Evolutionary conservation across 2,329 filamentous ascomycete species (phyloP).

Genomic region (Huntiella bhutanensis): DNA sequence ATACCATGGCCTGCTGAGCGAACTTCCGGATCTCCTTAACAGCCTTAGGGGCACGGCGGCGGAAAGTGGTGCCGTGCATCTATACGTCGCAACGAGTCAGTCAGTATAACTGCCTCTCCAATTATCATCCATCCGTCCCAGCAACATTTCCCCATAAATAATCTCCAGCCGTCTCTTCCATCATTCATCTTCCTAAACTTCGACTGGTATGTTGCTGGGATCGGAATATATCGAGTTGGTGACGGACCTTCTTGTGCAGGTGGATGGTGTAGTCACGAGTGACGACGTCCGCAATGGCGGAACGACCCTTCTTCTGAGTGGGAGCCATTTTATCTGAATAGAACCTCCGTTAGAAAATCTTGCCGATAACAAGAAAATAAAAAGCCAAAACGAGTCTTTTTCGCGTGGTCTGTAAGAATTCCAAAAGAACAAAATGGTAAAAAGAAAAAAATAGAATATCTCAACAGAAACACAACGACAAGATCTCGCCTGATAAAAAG

Average conservation of each 20-base stretch:
- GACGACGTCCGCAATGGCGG: constrained; percentile 97
- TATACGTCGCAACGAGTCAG: constrained; percentile 23
- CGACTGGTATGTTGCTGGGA: background rate
- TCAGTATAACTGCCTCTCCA: constrained; percentile 17
- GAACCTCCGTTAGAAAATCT: constrained; percentile 14
- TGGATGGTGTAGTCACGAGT: constrained; percentile 99
- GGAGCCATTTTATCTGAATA: constrained; percentile 44
- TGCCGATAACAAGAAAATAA: constrained; percentile 6
- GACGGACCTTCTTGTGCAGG: constrained; percentile 72
- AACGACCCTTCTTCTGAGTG: constrained; percentile 59
- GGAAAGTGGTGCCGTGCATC: constrained; percentile 96
- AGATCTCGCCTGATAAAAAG: constrained; percentile 6
- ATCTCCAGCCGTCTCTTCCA: background rate
- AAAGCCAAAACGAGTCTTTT: background rate
- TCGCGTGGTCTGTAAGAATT: too few relatives aligned
- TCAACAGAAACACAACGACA: constrained; percentile 13
- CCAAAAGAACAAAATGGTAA: background rate
- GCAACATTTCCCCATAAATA: background rate
- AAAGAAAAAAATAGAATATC: too few relatives aligned
- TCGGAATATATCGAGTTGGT: constrained; percentile 2
- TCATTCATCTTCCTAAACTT: background rate
- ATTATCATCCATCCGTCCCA: constrained; percentile 9
- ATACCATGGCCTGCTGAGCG: constrained; percentile 87
- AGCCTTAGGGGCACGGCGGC: constrained; percentile 95
- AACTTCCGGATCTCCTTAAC: constrained; percentile 99